Evolutionary conservation across 169 alveolate genomes (phyloP).

Genomic region (Eimeria zaria): DNA sequence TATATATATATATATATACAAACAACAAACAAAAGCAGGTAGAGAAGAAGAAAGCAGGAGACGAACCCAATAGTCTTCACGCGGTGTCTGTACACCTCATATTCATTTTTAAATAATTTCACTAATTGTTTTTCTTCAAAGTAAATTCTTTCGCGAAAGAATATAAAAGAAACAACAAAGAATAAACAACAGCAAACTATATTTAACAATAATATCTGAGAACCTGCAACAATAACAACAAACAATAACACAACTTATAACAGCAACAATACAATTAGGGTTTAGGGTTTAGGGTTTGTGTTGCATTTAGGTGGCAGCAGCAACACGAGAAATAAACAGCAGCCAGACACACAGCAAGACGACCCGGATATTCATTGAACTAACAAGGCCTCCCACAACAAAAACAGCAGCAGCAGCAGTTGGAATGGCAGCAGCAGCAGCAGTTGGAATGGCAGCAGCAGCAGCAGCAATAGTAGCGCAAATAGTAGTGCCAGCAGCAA

Average conservation of each 20-base stretch:
- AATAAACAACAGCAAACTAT: constrained; percentile 33
- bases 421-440: too few relatives aligned
- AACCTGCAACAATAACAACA: constrained; percentile 39
- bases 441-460: too few relatives aligned
- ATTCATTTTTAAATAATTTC: constrained; percentile 36
- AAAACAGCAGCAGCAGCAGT: too few relatives aligned
- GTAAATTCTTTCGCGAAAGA: constrained; percentile 60
- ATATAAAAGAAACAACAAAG: constrained; percentile 18
- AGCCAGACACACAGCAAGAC: too few relatives aligned
- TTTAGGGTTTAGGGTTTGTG: background rate
- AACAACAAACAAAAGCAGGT: background rate
- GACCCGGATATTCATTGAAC: too few relatives aligned
- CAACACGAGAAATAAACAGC: background rate
- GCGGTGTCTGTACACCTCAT: constrained; percentile 68
- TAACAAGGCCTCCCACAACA: too few relatives aligned
- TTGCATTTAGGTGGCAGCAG: background rate
- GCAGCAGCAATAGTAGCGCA: too few relatives aligned
- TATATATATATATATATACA: background rate
- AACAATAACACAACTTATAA: background rate
- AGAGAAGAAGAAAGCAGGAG: background rate
- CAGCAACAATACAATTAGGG: background rate
- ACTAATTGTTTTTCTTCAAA: constrained; percentile 65
- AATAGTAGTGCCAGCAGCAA: too few relatives aligned
- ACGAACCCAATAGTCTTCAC: constrained; percentile 42
- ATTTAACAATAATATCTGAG: constrained; percentile 57